Evolutionary conservation across 73 alveolate genomes (phyloP).

Genomic region (Paramecium biaurelia): DNA sequence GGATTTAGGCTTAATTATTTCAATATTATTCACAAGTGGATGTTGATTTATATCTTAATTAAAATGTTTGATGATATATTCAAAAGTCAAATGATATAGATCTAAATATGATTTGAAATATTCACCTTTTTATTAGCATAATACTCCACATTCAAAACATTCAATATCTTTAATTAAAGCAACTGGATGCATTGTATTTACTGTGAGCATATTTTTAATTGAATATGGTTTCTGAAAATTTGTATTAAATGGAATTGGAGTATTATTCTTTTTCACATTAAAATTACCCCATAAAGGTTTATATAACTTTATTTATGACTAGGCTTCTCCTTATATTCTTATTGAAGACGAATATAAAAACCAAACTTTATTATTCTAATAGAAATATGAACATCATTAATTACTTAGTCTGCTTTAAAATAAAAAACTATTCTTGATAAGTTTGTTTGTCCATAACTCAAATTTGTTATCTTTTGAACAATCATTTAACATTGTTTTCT

Average conservation of each 20-base stretch:
- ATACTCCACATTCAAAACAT: slow-evolving; percentile 56
- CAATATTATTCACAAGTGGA: slow-evolving; percentile 30
- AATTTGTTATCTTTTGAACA: slow-evolving; percentile 39
- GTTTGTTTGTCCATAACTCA: slow-evolving; percentile 47
- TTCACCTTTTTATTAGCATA: slow-evolving; percentile 17
- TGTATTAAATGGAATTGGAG: slow-evolving; percentile 57
- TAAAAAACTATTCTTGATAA: slow-evolving; percentile 48
- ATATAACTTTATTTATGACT: not conserved
- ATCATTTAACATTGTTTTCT: slow-evolving; percentile 61
- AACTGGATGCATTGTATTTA: slow-evolving; percentile 62
- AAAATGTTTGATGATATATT: slow-evolving; percentile 50
- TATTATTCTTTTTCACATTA: slow-evolving; percentile 49
- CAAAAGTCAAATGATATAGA: slow-evolving; percentile 54
- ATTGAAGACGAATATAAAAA: slow-evolving; percentile 50
- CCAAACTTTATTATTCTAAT: slow-evolving; percentile 44
- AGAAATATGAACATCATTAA: not conserved
- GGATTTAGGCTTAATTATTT: slow-evolving; percentile 48
- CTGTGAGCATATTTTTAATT: slow-evolving; percentile 41
- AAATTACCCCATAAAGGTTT: slow-evolving; percentile 35
- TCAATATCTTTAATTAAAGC: slow-evolving; percentile 42
- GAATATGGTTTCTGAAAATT: slow-evolving; percentile 51
- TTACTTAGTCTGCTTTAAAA: slow-evolving; percentile 53
- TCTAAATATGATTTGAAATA: not conserved
- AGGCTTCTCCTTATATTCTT: slow-evolving; percentile 54
- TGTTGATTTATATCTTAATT: slow-evolving; percentile 37